Percentiles rank a stretch among this genome's conserved stretches.
Evolutionary conservation across 2,329 filamentous ascomycete species (phyloP).

Genomic region (Alternaria burnsii): DNA sequence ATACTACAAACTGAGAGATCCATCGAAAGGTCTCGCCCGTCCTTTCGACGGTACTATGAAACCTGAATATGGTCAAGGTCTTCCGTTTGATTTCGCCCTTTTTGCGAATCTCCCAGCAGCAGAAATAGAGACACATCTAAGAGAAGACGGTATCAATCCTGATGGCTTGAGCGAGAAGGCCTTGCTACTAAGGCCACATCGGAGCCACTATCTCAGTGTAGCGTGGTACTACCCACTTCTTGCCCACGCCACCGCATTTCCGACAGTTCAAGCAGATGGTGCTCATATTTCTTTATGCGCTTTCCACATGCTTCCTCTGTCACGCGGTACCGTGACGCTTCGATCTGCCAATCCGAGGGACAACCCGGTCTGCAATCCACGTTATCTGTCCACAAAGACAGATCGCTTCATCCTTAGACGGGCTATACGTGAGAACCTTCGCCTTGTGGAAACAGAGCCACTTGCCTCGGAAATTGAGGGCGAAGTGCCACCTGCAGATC

Average conservation of each 20-base stretch:
- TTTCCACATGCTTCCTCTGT: constrained; percentile 30
- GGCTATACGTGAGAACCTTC: constrained; percentile 23
- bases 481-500: constrained; percentile 25
- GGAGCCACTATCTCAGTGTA: constrained; percentile 26
- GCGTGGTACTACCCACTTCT: constrained; percentile 25
- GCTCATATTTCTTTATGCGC: constrained; percentile 21
- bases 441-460: constrained; percentile 18
- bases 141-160: constrained; percentile 3
- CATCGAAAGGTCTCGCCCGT: constrained; percentile 25
- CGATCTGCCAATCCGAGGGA: constrained; percentile 23
- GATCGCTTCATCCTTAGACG: constrained; percentile 31
- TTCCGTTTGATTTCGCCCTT: constrained; percentile 24
- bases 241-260: constrained; percentile 4
- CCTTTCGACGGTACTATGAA: constrained; percentile 22
- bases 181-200: constrained; percentile 12
- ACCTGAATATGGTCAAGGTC: constrained; percentile 28
- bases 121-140: constrained; percentile 11
- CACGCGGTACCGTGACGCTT: constrained; percentile 33
- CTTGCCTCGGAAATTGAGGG: constrained; percentile 18
- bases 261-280: constrained; percentile 17
- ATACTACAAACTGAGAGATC: constrained; percentile 28
- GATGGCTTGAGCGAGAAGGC: neutral
- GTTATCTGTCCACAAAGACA: constrained; percentile 30
- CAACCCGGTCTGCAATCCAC: constrained; percentile 30
- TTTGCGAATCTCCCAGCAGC: constrained; percentile 23